A percentile compares a stretch with the other conserved stretches of the same genome.
phyloP scores from a whole-genome alignment of 768 basidiomycete species.

The Mrakia gelida region DNA sequence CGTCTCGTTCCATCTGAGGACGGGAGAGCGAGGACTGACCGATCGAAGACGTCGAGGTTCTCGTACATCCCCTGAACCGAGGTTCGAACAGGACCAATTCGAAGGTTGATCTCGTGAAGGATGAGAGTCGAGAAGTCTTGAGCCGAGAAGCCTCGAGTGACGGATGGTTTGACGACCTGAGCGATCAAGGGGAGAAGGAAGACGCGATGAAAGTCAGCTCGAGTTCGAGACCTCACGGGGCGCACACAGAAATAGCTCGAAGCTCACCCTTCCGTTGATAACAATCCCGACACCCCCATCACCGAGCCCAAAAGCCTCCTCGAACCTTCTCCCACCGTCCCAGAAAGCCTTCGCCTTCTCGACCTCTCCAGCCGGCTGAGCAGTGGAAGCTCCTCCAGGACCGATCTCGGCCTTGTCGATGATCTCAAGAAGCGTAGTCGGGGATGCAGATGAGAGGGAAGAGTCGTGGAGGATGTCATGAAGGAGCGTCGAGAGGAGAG shows the following conservation, averaged over 20 bases:
- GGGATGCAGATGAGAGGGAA: constrained; percentile 32
- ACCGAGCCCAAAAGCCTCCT: constrained; percentile 55
- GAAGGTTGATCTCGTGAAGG: constrained; percentile 66
- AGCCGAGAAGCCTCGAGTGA: constrained; percentile 55
- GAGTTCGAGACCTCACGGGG: background rate
- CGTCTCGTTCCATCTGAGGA: background rate
- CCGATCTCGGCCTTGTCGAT: constrained; percentile 37
- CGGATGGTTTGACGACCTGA: constrained; percentile 74
- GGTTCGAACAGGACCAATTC: constrained; percentile 63
- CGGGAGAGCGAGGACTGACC: constrained; percentile 46
- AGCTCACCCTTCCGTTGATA: constrained; percentile 78
- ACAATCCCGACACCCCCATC: constrained; percentile 63
- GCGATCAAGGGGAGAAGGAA: background rate
- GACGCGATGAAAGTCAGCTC: too few species aligned
- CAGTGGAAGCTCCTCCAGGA: background rate
- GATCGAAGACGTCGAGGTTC: constrained; percentile 46
- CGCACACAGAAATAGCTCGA: constrained; percentile 1
- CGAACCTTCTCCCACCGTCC: background rate
- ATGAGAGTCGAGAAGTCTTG: constrained; percentile 72
- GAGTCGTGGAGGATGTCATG: constrained; percentile 38
- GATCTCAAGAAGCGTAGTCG: constrained; percentile 37
- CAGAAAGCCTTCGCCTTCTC: constrained; percentile 14
- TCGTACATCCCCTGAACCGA: constrained; percentile 59
- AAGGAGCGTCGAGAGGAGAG: constrained; percentile 39
- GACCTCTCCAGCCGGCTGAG: constrained; percentile 8